Evolutionary conservation across 345 rosid species (phyloP).

Genomic region (Euclidium syriacum): DNA sequence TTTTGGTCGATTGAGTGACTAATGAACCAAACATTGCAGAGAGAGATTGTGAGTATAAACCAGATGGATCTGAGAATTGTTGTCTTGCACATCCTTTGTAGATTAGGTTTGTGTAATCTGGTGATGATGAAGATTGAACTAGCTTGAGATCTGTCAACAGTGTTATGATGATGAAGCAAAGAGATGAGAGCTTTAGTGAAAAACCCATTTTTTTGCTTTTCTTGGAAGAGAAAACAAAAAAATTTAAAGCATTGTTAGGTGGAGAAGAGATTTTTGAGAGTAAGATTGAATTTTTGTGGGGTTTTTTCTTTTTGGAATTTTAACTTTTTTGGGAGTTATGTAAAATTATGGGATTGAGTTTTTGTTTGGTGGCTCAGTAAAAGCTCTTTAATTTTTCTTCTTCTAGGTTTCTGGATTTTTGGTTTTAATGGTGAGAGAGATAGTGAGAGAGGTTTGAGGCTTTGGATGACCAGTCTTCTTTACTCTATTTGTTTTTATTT

Average conservation of each 20-base stretch:
- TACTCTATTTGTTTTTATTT: not conserved
- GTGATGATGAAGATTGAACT: conserved; percentile 39
- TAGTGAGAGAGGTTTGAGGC: not conserved
- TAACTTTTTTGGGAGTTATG: conserved; percentile 13
- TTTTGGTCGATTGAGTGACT: conserved; percentile 74
- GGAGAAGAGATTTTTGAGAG: not conserved
- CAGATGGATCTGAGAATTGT: conserved; percentile 73
- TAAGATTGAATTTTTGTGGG: conserved; percentile 16
- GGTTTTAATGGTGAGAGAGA: conserved; percentile 22
- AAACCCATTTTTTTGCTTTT: conserved; percentile 37
- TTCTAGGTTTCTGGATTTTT: conserved; percentile 15
- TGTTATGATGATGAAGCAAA: conserved; percentile 26
- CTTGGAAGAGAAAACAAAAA: not conserved
- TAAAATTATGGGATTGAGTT: conserved; percentile 25
- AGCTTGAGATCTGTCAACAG: conserved; percentile 34
- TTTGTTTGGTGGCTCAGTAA: conserved; percentile 31
- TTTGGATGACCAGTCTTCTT: conserved; percentile 17
- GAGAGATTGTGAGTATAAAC: conserved; percentile 75
- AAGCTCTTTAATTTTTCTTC: conserved; percentile 9
- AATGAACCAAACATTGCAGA: conserved; percentile 80
- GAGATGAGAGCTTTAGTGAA: conserved; percentile 32
- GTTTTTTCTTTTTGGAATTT: conserved; percentile 9
- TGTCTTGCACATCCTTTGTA: conserved; percentile 91
- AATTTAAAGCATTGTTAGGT: conserved; percentile 53
- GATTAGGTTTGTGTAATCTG: conserved; percentile 63